Evolutionary conservation across 2,329 filamentous ascomycete species (phyloP).

Genomic region (Cytospora schulzeri): DNA sequence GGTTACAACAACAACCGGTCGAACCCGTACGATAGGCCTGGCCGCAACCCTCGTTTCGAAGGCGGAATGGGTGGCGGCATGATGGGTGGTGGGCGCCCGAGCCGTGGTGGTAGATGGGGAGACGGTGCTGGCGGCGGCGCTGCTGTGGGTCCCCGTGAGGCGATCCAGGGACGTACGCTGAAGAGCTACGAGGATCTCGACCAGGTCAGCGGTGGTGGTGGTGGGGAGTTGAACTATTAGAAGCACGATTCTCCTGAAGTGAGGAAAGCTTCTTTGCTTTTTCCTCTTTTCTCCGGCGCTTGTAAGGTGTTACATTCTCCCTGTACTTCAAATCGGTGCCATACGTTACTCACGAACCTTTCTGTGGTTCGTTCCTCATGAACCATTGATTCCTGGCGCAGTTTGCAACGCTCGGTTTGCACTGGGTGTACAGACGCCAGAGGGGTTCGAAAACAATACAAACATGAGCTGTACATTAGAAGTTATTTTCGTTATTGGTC

Average conservation of each 20-base stretch:
- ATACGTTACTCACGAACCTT: not conserved
- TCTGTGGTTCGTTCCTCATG: not conserved
- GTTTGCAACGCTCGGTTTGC: not conserved
- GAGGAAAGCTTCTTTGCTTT: not conserved
- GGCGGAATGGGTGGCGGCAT: conserved; percentile 47
- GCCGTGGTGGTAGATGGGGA: conserved; percentile 63
- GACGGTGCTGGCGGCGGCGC: conserved; percentile 74
- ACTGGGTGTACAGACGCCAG: not conserved
- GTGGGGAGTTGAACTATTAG: conserved; percentile 89
- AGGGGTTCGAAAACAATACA: not conserved
- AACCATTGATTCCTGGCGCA: not conserved
- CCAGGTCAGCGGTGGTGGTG: conserved; percentile 73
- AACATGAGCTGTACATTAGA: conserved; percentile 21
- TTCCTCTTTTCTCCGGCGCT: conserved; percentile 6
- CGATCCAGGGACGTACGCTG: conserved; percentile 86
- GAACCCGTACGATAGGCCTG: conserved; percentile 74
- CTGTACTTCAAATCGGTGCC: not conserved
- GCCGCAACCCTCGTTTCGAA: conserved; percentile 54
- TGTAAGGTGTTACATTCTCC: not conserved
- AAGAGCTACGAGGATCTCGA: conserved; percentile 98
- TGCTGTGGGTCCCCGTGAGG: conserved; percentile 83
- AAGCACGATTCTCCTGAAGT: not conserved
- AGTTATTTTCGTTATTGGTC: conserved; percentile 1
- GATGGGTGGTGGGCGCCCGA: conserved; percentile 51
- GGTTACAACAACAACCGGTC: conserved; percentile 57